A percentile compares a stretch with the other conserved stretches of the same genome.
Evolutionary conservation across 1,284 basidiomycete genomes (phyloP).

Genomic region (Cystobasidiaceae sp.): DNA sequence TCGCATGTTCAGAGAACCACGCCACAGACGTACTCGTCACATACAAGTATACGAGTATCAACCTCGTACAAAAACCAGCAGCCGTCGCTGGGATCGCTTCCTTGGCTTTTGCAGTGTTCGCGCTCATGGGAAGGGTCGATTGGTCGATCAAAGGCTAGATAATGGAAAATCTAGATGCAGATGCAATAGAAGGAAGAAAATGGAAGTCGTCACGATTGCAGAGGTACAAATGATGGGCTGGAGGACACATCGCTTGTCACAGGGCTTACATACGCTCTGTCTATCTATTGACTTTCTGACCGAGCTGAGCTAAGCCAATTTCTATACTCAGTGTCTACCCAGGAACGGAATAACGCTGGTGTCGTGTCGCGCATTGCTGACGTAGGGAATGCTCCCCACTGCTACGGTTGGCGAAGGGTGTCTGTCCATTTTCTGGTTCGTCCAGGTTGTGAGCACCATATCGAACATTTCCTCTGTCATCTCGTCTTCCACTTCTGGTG

Average conservation of each 20-base stretch:
- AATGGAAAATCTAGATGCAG: neutral
- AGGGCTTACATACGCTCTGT: too few relatives aligned
- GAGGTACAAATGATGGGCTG: too few relatives aligned
- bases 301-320: too few relatives aligned
- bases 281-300: too few relatives aligned
- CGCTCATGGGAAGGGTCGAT: slow-evolving; percentile 43
- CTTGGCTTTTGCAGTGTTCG: slow-evolving; percentile 44
- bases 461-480: slow-evolving; percentile 4
- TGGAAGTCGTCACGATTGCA: too few relatives aligned
- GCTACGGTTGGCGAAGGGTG: neutral
- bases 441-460: slow-evolving; percentile 22
- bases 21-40: slow-evolving; percentile 59
- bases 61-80: slow-evolving; percentile 76
- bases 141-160: slow-evolving; percentile 35
- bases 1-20: slow-evolving; percentile 71
- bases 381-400: neutral
- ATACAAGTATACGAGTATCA: slow-evolving; percentile 69
- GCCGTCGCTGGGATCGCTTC: slow-evolving; percentile 55
- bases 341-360: neutral
- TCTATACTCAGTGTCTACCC: too few relatives aligned
- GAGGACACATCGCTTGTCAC: too few relatives aligned
- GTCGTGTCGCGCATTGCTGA: neutral
- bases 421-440: neutral
- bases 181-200: neutral
- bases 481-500: slow-evolving; percentile 11